phyloP scores from a whole-genome alignment of 2,329 filamentous ascomycete genomes.

The Lojkania enalia region DNA sequence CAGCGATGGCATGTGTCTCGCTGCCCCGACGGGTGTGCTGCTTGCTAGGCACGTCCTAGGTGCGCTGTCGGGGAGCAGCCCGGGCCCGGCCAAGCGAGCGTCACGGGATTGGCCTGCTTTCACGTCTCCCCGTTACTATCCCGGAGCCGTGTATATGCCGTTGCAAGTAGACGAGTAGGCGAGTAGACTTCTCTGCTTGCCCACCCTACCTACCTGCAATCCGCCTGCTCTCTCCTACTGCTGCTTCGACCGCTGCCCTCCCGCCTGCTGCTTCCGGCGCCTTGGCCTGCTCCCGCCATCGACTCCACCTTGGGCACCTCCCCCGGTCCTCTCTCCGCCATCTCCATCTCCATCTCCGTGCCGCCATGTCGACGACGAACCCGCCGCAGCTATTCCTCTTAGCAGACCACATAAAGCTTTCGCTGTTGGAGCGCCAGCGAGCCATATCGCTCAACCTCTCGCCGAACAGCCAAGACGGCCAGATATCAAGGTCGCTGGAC shows the following conservation, averaged over 20 bases:
- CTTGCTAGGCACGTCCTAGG: too few species aligned
- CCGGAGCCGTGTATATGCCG: too few species aligned
- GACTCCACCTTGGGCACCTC: background rate
- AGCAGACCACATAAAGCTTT: slow-evolving; percentile 95
- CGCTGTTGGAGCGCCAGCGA: slow-evolving; percentile 86
- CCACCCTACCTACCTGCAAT: background rate
- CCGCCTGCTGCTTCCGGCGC: slow-evolving; percentile 11
- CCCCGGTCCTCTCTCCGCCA: slow-evolving; percentile 6
- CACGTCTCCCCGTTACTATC: too few species aligned
- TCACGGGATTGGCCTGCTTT: slow-evolving; percentile 6
- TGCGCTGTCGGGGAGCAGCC: slow-evolving; percentile 5
- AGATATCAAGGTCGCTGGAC: slow-evolving; percentile 86
- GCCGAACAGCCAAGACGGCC: slow-evolving; percentile 79
- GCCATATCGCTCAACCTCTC: slow-evolving; percentile 80
- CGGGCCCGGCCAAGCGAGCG: background rate
- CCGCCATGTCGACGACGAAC: slow-evolving; percentile 51
- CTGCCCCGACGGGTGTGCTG: background rate
- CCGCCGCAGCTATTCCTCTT: slow-evolving; percentile 83
- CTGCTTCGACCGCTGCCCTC: background rate
- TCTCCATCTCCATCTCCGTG: slow-evolving; percentile 6
- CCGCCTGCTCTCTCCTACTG: slow-evolving; percentile 4
- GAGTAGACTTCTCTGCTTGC: background rate
- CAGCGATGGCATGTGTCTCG: slow-evolving; percentile 20
- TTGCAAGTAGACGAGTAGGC: too few species aligned
- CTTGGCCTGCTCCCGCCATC: slow-evolving; percentile 2